A percentile compares a stretch with the other conserved stretches of the same genome.
Conservation (phyloP, 2,329 filamentous ascomycete genomes). For the Aspergillus sp. region DNA sequence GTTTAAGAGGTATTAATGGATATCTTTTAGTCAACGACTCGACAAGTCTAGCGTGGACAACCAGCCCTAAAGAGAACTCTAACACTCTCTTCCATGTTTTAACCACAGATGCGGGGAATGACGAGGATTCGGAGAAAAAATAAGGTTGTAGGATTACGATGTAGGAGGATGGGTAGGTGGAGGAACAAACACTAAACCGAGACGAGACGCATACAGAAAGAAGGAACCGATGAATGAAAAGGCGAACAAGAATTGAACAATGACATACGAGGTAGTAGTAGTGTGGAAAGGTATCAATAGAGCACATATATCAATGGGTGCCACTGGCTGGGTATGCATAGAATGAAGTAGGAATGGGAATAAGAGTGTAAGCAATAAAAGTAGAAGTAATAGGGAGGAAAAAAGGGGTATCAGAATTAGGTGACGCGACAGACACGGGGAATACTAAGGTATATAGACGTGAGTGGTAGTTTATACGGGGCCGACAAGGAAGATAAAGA, state of each 20-base stretch:
- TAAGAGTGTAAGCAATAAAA: not conserved
- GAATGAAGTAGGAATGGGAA: not conserved
- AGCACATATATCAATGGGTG: not conserved
- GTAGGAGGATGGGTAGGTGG: not conserved
- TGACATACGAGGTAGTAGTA: not conserved
- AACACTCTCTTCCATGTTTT: not conserved
- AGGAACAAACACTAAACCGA: not conserved
- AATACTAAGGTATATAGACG: constrained; percentile 1
- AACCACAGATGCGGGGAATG: not conserved
- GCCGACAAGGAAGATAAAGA: not conserved
- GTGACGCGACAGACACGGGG: not conserved
- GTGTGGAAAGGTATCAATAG: not conserved
- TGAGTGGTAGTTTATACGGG: not conserved
- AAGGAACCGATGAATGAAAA: not conserved
- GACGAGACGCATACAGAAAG: not conserved
- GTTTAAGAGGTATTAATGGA: not conserved
- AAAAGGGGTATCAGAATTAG: constrained; percentile 15
- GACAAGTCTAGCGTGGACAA: not conserved
- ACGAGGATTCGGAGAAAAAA: not conserved
- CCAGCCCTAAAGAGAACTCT: not conserved
- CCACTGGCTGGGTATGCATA: not conserved
- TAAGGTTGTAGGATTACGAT: not conserved
- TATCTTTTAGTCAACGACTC: not conserved
- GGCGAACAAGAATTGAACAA: not conserved
- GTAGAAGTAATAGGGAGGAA: not conserved